Conservation (phyloP, 2,329 filamentous ascomycete genomes). For the Penicillium glabrum region DNA sequence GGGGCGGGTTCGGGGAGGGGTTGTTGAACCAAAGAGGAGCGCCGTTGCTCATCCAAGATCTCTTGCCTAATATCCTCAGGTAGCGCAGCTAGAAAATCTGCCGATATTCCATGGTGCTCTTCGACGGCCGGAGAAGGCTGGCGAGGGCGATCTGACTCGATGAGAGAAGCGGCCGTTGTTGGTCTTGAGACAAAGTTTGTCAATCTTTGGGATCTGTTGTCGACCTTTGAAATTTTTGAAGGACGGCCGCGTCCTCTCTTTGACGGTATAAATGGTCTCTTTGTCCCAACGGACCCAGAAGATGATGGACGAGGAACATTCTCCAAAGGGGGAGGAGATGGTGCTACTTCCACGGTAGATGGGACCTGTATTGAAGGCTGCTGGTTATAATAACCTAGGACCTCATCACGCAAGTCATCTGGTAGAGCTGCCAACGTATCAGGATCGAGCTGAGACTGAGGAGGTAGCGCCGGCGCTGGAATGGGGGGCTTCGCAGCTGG, state of each 20-base stretch:
- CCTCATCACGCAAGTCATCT: constrained; percentile 79
- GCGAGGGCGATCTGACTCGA: constrained; percentile 12
- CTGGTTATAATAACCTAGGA: constrained; percentile 68
- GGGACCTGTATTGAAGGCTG: constrained; percentile 22
- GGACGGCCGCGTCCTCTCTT: constrained; percentile 61
- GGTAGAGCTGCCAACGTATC: constrained; percentile 82
- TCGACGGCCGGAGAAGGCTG: constrained; percentile 31
- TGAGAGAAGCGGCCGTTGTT: constrained; percentile 8
- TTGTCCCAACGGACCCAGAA: constrained; percentile 23
- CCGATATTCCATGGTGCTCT: constrained; percentile 52
- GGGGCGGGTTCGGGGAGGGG: constrained; percentile 45
- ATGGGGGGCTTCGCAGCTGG: constrained; percentile 27
- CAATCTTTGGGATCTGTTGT: background rate
- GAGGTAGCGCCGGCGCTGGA: constrained; percentile 48
- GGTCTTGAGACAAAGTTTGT: constrained; percentile 22
- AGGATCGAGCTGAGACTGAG: constrained; percentile 77
- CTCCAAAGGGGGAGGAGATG: constrained; percentile 35
- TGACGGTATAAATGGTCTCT: constrained; percentile 61
- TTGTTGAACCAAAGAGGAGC: constrained; percentile 58
- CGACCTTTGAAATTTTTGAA: constrained; percentile 52
- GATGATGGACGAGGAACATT: constrained; percentile 50
- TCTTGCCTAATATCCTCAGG: constrained; percentile 79
- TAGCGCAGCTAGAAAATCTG: constrained; percentile 76
- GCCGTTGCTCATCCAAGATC: constrained; percentile 71
- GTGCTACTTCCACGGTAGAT: constrained; percentile 7